phyloP scores from a whole-genome alignment of 208 protist genomes.

The Herpetomonas muscarum region DNA sequence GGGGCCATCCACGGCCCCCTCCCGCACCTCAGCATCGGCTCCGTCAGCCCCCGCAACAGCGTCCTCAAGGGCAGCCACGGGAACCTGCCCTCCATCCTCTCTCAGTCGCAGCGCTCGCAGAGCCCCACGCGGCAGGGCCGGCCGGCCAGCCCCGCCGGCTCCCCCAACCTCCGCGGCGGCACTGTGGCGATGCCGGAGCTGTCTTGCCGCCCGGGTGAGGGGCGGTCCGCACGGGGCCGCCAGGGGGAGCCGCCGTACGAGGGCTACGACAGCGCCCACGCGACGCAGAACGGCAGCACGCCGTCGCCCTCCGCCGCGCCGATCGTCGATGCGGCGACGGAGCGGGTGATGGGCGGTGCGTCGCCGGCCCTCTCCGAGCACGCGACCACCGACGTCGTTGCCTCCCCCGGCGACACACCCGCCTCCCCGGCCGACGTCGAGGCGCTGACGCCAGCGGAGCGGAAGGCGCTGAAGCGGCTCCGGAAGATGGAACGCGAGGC shows the following conservation, averaged over 20 bases:
- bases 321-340: background rate
- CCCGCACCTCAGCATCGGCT: background rate
- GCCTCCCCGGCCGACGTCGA: background rate
- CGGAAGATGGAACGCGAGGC: slow-evolving; percentile 11
- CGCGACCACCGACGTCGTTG: background rate
- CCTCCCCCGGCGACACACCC: background rate
- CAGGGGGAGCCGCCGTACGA: background rate
- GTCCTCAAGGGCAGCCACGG: background rate
- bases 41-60: background rate
- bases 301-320: background rate
- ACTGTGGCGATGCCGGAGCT: background rate
- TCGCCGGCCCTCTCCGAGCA: background rate
- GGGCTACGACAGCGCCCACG: background rate
- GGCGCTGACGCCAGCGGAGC: background rate
- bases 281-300: background rate
- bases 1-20: too few relatives aligned
- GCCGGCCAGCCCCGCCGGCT: too few relatives aligned
- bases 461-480: slow-evolving; percentile 6
- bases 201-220: background rate
- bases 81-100: background rate
- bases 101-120: too few relatives aligned
- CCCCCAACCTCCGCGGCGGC: background rate
- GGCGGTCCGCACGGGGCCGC: too few relatives aligned
- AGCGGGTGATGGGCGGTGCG: background rate
- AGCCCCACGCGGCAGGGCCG: too few relatives aligned